phyloP scores from a whole-genome alignment of 257 asterid genomes.

The Lavandula angustifolia region DNA sequence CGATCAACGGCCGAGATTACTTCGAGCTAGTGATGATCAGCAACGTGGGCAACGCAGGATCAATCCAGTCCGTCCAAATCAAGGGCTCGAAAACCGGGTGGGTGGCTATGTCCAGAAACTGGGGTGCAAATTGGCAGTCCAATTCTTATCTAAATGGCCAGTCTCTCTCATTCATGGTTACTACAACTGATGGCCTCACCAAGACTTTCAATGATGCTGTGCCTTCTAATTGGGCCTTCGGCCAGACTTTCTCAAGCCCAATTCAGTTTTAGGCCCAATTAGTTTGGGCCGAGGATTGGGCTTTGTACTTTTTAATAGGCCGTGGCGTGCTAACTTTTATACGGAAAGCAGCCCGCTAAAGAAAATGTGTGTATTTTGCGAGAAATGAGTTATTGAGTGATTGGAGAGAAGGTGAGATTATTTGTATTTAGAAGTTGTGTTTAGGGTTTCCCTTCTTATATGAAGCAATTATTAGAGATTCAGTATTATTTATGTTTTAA shows the following conservation, averaged over 20 bases:
- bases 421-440: background rate
- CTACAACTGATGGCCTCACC: conserved; percentile 66
- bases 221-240: conserved; percentile 77
- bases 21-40: conserved; percentile 65
- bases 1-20: conserved; percentile 66
- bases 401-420: background rate
- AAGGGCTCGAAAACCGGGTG: conserved; percentile 70
- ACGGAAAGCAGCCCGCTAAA: conserved; percentile 76
- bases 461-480: background rate
- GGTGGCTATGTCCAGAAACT: conserved; percentile 81
- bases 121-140: conserved; percentile 94
- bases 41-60: conserved; percentile 85
- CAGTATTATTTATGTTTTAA: no score
- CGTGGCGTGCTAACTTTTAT: conserved; percentile 67
- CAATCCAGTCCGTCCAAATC: conserved; percentile 61
- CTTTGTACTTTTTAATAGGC: conserved; percentile 41
- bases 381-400: background rate
- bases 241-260: conserved; percentile 64
- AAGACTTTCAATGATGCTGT: conserved; percentile 49
- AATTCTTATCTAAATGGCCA: conserved; percentile 63
- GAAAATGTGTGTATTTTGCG: conserved; percentile 3
- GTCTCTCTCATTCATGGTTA: conserved; percentile 69
- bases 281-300: background rate
- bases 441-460: no score
- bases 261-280: conserved; percentile 44